Base-by-base conservation (phyloP, 2,329 filamentous ascomycete species). In the Boeremia exigua region DNA sequence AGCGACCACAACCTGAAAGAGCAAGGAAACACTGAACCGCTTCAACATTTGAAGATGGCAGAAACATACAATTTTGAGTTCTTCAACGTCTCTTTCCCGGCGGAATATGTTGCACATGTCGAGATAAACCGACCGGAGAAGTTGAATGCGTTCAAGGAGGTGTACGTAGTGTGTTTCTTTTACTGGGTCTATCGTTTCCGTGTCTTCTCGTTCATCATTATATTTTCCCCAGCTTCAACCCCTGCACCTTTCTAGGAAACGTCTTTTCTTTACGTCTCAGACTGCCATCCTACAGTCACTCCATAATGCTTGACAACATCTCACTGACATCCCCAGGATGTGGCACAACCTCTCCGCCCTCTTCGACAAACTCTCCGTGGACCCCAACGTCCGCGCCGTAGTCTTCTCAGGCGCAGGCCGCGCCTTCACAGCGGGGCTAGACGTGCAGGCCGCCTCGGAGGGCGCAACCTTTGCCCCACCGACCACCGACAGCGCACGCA, bases 51-150 rank as follows among this genome's bases (percentile, higher is more conserved):
- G 48, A 60, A 47, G 9, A 72, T 71, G 68, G 69, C 70, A 32
- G 62, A 70, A 30, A 58, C 67, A 23, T 79, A 77, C 62, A 69
- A 74, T 9, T 88, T 85, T 77, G 79, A 88, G 64, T 81, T 90
- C 80, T 92, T 92, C 83, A 86, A 87, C 62, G 81, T 96, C 65
- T 86, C 84, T n/a, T 87, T 86, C 37, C 91, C 92, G 0, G 70
- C 79, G 33, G 83, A 88, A 69, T 87, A 87, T 79, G 88, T 97
- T 44, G 90, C 88, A n/a, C 91, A 96, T 74, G 89, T 98, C 56
- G 89, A 97, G 78, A 96, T 96, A 78, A 93, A 96, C 80, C 86
- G 93, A 1, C 86, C 93, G 1, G 77, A 86, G 63, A 96, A 96
- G 80, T 80, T 97, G 74, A 98, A 98, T 75, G 87, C 93, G 61